Evolutionary conservation across 192 early-diverging fungal genomes (phyloP).

Genomic region (Backusella parvicylindrica): DNA sequence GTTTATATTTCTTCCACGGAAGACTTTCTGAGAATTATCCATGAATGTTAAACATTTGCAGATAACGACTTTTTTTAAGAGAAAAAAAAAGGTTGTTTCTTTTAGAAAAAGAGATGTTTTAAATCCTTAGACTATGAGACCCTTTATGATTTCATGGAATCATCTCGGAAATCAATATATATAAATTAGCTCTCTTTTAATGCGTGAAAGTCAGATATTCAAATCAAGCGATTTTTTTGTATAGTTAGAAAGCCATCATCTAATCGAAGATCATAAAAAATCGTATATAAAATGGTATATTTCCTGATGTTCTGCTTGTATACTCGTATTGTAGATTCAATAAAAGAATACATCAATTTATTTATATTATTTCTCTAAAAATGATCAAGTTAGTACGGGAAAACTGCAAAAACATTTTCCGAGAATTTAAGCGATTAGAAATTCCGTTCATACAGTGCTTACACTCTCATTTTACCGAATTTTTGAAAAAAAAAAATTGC

Average conservation of each 20-base stretch:
- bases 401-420: background rate
- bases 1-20: background rate
- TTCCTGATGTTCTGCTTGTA: background rate
- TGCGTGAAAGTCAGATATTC: background rate
- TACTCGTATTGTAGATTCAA: background rate
- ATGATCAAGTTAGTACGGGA: background rate
- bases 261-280: background rate
- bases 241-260: background rate
- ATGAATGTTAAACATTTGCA: background rate
- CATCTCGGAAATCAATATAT: background rate
- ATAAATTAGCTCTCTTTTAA: background rate
- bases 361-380: background rate
- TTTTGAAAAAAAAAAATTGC: no score
- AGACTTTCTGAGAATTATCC: background rate
- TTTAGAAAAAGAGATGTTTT: background rate
- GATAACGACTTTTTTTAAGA: background rate
- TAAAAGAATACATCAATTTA: background rate
- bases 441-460: no score
- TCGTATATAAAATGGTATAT: background rate
- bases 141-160: background rate
- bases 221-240: background rate
- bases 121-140: background rate
- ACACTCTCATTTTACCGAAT: no score
- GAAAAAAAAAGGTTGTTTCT: background rate
- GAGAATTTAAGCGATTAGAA: background rate